phyloP scores from a whole-genome alignment of 371 early-diverging fungal genomes.

The Mortierella sp. region DNA sequence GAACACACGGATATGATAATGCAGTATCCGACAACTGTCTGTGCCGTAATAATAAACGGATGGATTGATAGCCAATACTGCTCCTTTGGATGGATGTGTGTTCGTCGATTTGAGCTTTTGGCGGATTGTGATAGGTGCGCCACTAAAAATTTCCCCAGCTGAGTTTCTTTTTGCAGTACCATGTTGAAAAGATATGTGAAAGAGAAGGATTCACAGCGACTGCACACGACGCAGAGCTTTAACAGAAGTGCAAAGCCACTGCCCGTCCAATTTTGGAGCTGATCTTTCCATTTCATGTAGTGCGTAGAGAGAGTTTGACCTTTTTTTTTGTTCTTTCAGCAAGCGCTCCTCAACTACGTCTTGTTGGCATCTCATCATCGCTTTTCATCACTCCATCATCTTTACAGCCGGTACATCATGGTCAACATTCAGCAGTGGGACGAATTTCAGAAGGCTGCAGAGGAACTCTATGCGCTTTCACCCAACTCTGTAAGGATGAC shows the following conservation, averaged over 20 bases:
- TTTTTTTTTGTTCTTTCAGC: not conserved
- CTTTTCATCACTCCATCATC: not conserved
- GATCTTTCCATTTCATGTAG: not conserved
- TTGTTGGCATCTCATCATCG: not conserved
- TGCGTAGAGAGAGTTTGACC: too few species aligned
- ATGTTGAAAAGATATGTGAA: conserved; percentile 33
- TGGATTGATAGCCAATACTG: conserved; percentile 9
- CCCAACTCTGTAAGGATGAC: conserved; percentile 69
- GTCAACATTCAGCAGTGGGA: conserved; percentile 76
- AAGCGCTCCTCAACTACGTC: not conserved
- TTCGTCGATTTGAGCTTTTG: not conserved
- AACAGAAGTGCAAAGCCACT: not conserved
- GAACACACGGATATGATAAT: not conserved
- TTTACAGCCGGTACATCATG: conserved; percentile 49
- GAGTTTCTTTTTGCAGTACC: conserved; percentile 12
- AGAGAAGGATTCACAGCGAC: conserved; percentile 16
- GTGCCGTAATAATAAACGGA: not conserved
- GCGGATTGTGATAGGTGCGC: not conserved
- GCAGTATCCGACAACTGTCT: not conserved
- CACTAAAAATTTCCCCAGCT: conserved; percentile 11
- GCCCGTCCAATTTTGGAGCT: not conserved
- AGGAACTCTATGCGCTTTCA: conserved; percentile 73
- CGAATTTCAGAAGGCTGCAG: conserved; percentile 80
- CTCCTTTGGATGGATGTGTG: conserved; percentile 5
- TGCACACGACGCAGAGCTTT: not conserved